phyloP scores from a whole-genome alignment of 2,329 filamentous ascomycete genomes.

The Neofusicoccum ribis region DNA sequence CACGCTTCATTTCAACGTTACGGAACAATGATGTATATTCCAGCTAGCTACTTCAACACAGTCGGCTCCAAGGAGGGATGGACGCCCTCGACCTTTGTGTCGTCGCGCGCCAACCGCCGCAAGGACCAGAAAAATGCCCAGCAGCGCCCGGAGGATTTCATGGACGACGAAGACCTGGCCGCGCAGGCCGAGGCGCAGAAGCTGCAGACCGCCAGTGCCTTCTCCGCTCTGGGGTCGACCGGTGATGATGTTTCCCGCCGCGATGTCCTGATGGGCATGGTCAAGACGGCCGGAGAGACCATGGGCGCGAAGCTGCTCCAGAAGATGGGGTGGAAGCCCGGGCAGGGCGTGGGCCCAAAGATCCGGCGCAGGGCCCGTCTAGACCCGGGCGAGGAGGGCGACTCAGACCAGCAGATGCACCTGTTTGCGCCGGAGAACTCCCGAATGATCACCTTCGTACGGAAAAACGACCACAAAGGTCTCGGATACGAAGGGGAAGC shows the following conservation, averaged over 20 bases:
- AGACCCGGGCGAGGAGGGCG: conserved; percentile 51
- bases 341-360: conserved; percentile 89
- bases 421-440: conserved; percentile 85
- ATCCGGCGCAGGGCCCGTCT: conserved; percentile 72
- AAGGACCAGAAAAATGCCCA: conserved; percentile 60
- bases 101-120: conserved; percentile 76
- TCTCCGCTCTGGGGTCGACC: conserved; percentile 73
- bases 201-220: conserved; percentile 71
- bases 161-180: conserved; percentile 95
- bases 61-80: conserved; percentile 98
- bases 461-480: conserved; percentile 69
- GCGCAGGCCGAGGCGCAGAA: conserved; percentile 78
- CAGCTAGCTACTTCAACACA: conserved; percentile 78
- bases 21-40: conserved; percentile 11
- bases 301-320: conserved; percentile 83
- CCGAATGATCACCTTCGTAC: conserved; percentile 64
- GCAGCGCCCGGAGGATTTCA: conserved; percentile 80
- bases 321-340: conserved; percentile 94
- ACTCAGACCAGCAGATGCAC: conserved; percentile 54
- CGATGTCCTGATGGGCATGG: conserved; percentile 68
- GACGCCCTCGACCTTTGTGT: conserved; percentile 89
- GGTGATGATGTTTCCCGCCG: conserved; percentile 53
- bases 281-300: conserved; percentile 73
- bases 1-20: background rate
- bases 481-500: conserved; percentile 66